Evolutionary conservation across 495 filamentous ascomycete species (phyloP), one percentile per base, ranked within the genome.

Genomic region (Aspergillus cristatus): DNA sequence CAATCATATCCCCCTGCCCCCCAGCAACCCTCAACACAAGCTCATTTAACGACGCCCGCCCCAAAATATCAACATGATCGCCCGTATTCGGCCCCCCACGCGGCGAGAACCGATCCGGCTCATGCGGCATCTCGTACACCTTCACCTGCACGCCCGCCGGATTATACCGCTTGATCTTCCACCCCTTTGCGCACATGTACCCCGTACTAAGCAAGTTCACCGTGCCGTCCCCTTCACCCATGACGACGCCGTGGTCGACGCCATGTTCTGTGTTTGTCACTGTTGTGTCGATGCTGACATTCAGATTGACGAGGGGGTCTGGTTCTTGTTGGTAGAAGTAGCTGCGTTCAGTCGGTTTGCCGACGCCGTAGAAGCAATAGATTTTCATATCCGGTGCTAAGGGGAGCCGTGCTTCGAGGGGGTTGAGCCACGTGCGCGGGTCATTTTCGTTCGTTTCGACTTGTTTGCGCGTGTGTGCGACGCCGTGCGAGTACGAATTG

Each of bases 101-200:
- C 0, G 93, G 86, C 42, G 79, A 84, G 58, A 96, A 97, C 15
- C 86, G 65, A 40, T 95, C 88, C 0, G 91, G 91, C 55, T 97
- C 88, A 53, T 98, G 93, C 2, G 80, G 84, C 90, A 97, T 97
- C 63, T 97, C 91, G 46, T 78, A 86, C 3, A 86, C 81, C 38
- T 81, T 90, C 52, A 98, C 68, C 49, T 85, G 73, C 3, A 80
- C 70, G 0, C 79, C 78, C 0, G 86, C 83, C 1, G 91, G 91
- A 54, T 98, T 98, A 50, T 90, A 98, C 14, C 91, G 75, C 52
- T 86, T 87, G 49, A 97, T 84, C 4, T 54, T 52, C 91, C 91
- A 98, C 16, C 91, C 91, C 51, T 82, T 84, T 45, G 84, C 78
- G 59, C 91, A 98, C 91, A 98, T 97, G 53, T 96, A 98, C 2